Base-by-base conservation (phyloP, 73 alveolate genomes). In the Paraurostyla sp. region DNA sequence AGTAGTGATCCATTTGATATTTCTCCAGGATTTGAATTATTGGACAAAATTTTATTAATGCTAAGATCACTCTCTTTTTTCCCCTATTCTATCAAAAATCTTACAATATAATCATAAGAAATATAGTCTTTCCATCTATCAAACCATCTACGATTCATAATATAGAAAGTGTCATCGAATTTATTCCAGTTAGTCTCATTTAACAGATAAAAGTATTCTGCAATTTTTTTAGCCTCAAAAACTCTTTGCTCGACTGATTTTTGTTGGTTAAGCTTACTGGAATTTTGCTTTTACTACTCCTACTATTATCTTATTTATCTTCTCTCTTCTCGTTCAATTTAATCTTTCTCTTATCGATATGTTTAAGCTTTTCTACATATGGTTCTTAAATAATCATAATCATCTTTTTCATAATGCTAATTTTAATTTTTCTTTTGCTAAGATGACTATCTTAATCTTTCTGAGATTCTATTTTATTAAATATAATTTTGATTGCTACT, bases 11-110 rank as follows among this genome's bases (percentile, higher is more conserved):
- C 22, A 52, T 85, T 85, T 1, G 85, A 62, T 29, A 85, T 85
- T 30, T 85, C 93, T 15, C 93, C 93, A 71, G 93, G 93, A 49
- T 71, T 78, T 9, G 75, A 43, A 50, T 78, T 78, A 51, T 78
- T 78, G 1, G 76, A 50, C 62, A 78, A 40, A 51, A 78, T 54
- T 27, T 52, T 51, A 43, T 78, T 50, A 1, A 51, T 51, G 32
- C 65, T 52, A 29, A 78, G 23, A 1, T 78, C 89, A 36, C 50
- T 3, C 32, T 43, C 91, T 58, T 81, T 56, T 30, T 36, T 46
- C 54, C 87, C 85, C 36, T 75, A 27, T 27, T 69, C 89, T 25
- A 40, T 30, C 38, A 87, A 27, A 11, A 46, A 58, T 7, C 52
- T 29, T 4, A 69, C 65, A 4, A 87, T 57, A 73, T 87, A 87